Percentiles rank a stretch among this genome's conserved stretches.
phyloP scores from a whole-genome alignment of 202 grass and related monocot species.

The Schoenoplectus tabernaemontani region DNA sequence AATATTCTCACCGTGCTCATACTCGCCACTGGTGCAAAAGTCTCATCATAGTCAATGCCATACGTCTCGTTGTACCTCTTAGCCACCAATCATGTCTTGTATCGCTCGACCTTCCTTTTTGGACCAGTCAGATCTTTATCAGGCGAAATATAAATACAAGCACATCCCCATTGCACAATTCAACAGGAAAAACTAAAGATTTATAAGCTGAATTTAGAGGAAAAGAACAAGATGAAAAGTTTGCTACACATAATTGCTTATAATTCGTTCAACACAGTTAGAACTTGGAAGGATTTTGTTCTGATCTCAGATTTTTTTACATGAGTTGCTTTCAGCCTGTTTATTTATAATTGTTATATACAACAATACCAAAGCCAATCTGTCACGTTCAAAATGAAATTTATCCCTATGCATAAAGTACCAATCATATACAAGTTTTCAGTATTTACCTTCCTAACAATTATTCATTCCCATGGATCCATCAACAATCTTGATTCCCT shows the following conservation, averaged over 20 bases:
- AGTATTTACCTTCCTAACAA: background rate
- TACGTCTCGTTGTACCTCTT: too few relatives aligned
- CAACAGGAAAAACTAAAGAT: background rate
- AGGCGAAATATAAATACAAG: background rate
- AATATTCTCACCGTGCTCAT: too few relatives aligned
- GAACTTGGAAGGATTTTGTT: background rate
- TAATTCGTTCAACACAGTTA: background rate
- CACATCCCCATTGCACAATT: background rate
- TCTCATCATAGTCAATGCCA: background rate
- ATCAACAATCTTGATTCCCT: slow-evolving; percentile 47
- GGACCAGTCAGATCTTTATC: background rate
- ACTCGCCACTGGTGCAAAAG: too few relatives aligned
- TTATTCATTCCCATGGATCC: background rate
- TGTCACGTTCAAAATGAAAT: background rate
- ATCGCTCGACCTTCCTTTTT: too few relatives aligned
- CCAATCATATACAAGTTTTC: slow-evolving; percentile 19
- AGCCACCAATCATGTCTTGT: too few relatives aligned
- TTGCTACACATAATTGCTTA: background rate
- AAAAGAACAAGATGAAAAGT: background rate
- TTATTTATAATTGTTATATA: slow-evolving; percentile 7
- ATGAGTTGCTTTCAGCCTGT: background rate
- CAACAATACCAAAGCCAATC: background rate
- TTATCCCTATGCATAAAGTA: slow-evolving; percentile 1
- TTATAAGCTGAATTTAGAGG: background rate
- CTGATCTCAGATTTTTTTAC: background rate